Evolutionary conservation across 2,329 filamentous ascomycete genomes (phyloP).

Genomic region (Diplodia seriata): DNA sequence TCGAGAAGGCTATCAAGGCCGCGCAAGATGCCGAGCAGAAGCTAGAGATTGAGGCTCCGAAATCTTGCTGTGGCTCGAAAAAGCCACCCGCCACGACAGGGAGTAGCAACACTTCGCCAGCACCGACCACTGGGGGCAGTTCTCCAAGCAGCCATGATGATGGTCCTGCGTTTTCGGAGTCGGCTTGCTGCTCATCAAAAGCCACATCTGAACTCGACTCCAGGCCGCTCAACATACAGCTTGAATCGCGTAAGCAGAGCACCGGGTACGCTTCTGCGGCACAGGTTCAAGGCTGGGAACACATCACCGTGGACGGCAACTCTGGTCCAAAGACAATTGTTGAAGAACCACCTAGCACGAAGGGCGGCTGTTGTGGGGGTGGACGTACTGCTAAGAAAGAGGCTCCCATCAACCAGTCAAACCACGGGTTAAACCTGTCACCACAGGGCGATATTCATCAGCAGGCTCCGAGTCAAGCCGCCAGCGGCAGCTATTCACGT

Average conservation of each 20-base stretch:
- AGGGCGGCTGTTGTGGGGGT: slow-evolving; percentile 21
- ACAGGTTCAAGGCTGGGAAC: slow-evolving; percentile 30
- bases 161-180: not conserved
- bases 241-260: slow-evolving; percentile 26
- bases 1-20: slow-evolving; percentile 47
- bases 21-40: slow-evolving; percentile 20
- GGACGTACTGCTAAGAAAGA: not conserved
- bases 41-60: not conserved
- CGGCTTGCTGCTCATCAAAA: slow-evolving; percentile 1
- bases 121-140: slow-evolving; percentile 13
- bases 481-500: slow-evolving; percentile 11
- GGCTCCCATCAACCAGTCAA: not conserved
- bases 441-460: not conserved
- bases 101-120: slow-evolving; percentile 18
- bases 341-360: not conserved
- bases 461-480: not conserved
- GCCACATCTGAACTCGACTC: not conserved
- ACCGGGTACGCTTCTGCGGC: slow-evolving; percentile 9
- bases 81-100: slow-evolving; percentile 5
- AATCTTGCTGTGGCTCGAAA: slow-evolving; percentile 26
- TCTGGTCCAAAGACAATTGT: slow-evolving; percentile 16
- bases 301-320: slow-evolving; percentile 15
- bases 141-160: slow-evolving; percentile 17
- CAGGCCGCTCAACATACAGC: slow-evolving; percentile 29
- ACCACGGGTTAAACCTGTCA: not conserved